These are phyloP conservation scores for Pyronema omphalodes DNA, from an alignment of 495 filamentous ascomycete genomes.

Conservation along the genomic window DNA sequence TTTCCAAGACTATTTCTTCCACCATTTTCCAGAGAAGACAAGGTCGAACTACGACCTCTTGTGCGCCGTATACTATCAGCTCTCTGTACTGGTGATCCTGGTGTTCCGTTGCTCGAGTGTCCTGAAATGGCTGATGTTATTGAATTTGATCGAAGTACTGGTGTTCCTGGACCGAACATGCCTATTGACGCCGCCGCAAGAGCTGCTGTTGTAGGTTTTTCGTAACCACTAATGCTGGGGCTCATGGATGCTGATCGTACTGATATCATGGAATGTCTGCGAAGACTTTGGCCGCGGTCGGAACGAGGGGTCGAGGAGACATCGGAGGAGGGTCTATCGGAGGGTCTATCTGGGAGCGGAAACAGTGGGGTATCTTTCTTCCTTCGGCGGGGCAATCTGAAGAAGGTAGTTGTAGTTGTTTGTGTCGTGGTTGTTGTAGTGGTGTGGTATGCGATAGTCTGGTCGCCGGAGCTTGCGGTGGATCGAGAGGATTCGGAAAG, in stretches of 20 bases:
- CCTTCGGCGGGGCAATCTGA: constrained; percentile 62
- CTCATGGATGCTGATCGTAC: constrained; percentile 4
- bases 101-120: constrained; percentile 47
- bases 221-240: constrained; percentile 5
- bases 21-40: constrained; percentile 53
- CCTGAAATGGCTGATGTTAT: constrained; percentile 49
- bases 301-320: constrained; percentile 11
- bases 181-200: constrained; percentile 17
- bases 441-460: constrained; percentile 33
- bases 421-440: constrained; percentile 43
- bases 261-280: constrained; percentile 18
- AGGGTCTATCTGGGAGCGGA: constrained; percentile 50
- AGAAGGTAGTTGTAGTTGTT: constrained; percentile 53
- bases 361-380: constrained; percentile 75
- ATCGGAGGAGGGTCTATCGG: neutral
- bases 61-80: constrained; percentile 27
- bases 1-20: constrained; percentile 83
- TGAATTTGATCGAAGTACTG: constrained; percentile 41
- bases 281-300: constrained; percentile 16
- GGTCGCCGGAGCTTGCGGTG: constrained; percentile 68
- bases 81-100: constrained; percentile 26
- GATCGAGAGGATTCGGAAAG: constrained; percentile 86
- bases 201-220: constrained; percentile 5
- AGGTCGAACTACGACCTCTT: constrained; percentile 70
- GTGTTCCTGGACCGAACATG: constrained; percentile 13